Conservation (phyloP, 2,329 filamentous ascomycete genomes). For the Cladosporium oxysporum region DNA sequence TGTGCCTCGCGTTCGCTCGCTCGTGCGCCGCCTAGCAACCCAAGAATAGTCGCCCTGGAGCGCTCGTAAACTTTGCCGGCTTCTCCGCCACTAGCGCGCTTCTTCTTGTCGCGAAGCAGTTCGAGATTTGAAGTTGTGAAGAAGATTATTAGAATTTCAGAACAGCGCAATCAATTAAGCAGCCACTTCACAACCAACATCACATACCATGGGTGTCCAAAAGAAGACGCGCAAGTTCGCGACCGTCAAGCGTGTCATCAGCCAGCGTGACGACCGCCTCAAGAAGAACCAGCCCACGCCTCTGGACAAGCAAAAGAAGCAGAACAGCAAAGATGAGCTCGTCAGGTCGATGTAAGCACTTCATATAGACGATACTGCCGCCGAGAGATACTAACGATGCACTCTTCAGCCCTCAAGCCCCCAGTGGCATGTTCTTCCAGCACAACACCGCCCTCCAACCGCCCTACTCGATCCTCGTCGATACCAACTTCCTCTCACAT, state of each 20-base stretch:
- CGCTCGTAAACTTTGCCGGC: background rate
- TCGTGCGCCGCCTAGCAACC: too few relatives aligned
- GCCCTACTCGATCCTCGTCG: constrained; percentile 77
- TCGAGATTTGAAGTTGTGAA: constrained; percentile 10
- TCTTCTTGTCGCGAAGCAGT: background rate
- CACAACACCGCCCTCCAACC: constrained; percentile 85
- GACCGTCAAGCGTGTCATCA: constrained; percentile 78
- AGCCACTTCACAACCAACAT: background rate
- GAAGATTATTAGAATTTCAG: background rate
- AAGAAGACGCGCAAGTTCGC: constrained; percentile 95
- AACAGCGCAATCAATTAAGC: background rate
- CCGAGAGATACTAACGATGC: background rate
- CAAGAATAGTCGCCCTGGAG: background rate
- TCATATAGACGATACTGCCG: too few relatives aligned
- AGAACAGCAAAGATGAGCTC: constrained; percentile 58
- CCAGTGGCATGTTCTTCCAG: constrained; percentile 74
- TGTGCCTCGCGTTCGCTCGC: background rate
- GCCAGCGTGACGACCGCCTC: constrained; percentile 75
- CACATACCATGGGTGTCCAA: constrained; percentile 72
- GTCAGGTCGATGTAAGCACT: constrained; percentile 68
- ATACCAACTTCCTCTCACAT: constrained; percentile 89
- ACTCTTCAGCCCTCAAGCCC: constrained; percentile 35
- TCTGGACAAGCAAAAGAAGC: constrained; percentile 58
- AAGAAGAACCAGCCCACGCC: constrained; percentile 77
- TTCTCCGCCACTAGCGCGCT: constrained; percentile 10